Evolutionary conservation across 139 green algal genomes (phyloP), one percentile per base, ranked within the genome.

Genomic region (Micromonas pusilla): DNA sequence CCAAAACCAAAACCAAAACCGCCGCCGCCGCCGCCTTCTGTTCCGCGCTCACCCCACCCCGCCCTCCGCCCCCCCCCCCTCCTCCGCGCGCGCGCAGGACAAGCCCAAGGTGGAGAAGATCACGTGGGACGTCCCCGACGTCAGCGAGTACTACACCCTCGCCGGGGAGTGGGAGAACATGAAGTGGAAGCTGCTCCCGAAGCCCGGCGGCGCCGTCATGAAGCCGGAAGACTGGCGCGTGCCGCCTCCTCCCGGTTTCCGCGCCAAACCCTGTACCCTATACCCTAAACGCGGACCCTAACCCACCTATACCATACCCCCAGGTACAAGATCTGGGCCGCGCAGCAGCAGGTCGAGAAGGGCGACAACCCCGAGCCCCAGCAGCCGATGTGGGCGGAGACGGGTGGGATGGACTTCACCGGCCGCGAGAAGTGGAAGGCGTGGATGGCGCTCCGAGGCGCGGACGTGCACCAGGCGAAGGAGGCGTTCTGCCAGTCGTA

Each of bases 351-450:
- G 83, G 93, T 88, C 0, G 85, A 67, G 0, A 70, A 87, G 4
- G 93, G 93, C 20, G 92, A 97, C 83, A 16, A 23, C 16, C 93
- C 92, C 81, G 82, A 38, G 3, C 71, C 52, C 0, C 93, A 97
- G 83, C 82, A 92, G 30, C 93, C 93, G 60, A 90, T 93, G 86
- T 97, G 93, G 93, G 92, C 93, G 2, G 91, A 97, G 74, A 93
- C 90, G 66, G 93, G 93, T 2, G 92, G 92, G 0, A 76, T 97
- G n/a, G 93, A 97, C 83, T 97, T 97, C 85, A 92, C 97, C 57
- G 93, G 92, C 0, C 77, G 92, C 13, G 85, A 86, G 9, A 82
- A 83, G 1, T 97, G 91, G 91, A 92, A 97, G 54, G 90, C 90
- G 2, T 96, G 91, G 89, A 81, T 88, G 9, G 87, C 85, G 0